A percentile compares a stretch with the other conserved stretches of the same genome.
phyloP scores from a whole-genome alignment of 1,284 basidiomycete genomes.

The Cutaneotrichosporon daszewskae region DNA sequence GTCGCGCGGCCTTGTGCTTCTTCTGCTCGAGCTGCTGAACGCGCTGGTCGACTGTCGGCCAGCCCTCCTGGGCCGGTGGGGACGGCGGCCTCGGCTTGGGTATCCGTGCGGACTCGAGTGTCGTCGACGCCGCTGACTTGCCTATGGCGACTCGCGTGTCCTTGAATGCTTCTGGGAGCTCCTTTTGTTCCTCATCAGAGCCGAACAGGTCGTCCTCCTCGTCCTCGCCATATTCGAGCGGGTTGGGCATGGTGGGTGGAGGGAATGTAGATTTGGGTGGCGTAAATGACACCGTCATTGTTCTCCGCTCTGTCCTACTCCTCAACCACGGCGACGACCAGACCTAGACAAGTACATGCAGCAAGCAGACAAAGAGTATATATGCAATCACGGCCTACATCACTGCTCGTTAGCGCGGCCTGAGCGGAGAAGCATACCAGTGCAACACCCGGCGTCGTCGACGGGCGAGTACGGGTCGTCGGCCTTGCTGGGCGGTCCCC shows the following conservation, averaged over 20 bases:
- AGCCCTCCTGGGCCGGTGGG: background rate
- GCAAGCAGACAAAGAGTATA: background rate
- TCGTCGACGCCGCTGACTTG: background rate
- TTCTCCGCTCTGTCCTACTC: too few species aligned
- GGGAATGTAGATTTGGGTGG: too few species aligned
- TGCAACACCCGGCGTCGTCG: slow-evolving; percentile 35
- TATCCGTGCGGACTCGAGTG: background rate
- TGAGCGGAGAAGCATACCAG: slow-evolving; percentile 19
- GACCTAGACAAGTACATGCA: too few species aligned
- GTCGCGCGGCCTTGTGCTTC: too few species aligned
- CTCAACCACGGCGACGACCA: too few species aligned
- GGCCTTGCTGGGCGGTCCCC: slow-evolving; percentile 82
- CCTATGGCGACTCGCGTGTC: slow-evolving; percentile 7
- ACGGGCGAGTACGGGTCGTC: slow-evolving; percentile 51
- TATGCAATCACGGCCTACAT: background rate
- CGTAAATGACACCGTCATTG: too few species aligned
- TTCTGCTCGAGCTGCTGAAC: slow-evolving; percentile 10
- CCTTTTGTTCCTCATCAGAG: slow-evolving; percentile 19
- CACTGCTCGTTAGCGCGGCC: background rate
- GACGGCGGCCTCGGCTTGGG: background rate
- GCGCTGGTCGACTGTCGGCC: slow-evolving; percentile 4
- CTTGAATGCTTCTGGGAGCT: slow-evolving; percentile 4
- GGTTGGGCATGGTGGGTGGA: slow-evolving; percentile 7
- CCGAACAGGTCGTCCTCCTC: slow-evolving; percentile 31
- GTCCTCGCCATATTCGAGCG: slow-evolving; percentile 32